A percentile compares a stretch with the other conserved stretches of the same genome.
These are phyloP conservation scores for Cryphonectria parasitica DNA, from an alignment of 2,329 filamentous ascomycete genomes.

Conservation along the genomic window DNA sequence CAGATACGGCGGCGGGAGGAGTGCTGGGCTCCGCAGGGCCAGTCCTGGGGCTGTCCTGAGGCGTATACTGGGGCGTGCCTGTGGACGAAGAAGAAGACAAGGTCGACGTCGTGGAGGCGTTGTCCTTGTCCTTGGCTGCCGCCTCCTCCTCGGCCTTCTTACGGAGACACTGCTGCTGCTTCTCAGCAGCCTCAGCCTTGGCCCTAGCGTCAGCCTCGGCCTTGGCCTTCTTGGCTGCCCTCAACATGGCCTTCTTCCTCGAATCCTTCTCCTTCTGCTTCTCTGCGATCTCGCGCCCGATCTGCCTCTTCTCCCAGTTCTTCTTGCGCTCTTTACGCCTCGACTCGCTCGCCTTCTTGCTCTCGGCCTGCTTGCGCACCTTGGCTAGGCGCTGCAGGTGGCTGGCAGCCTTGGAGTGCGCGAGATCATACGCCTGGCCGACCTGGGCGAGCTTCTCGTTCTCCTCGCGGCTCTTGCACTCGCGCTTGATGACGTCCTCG, in stretches of 20 bases:
- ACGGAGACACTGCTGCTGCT: conserved; percentile 28
- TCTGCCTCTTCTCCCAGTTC: conserved; percentile 43
- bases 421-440: conserved; percentile 72
- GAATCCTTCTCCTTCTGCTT: conserved; percentile 47
- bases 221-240: conserved; percentile 43
- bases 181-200: conserved; percentile 30
- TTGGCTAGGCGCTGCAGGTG: conserved; percentile 48
- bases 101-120: conserved; percentile 30
- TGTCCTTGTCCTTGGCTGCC: conserved; percentile 31
- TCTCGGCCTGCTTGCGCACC: conserved; percentile 51
- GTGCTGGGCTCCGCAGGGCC: conserved; percentile 30
- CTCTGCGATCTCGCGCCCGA: conserved; percentile 44
- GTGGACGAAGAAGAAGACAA: conserved; percentile 31
- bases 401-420: conserved; percentile 61
- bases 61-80: conserved; percentile 35
- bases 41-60: conserved; percentile 37
- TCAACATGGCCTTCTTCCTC: conserved; percentile 44
- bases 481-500: conserved; percentile 69
- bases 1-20: conserved; percentile 29
- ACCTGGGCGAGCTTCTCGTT: conserved; percentile 78
- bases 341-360: conserved; percentile 51
- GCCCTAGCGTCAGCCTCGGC: conserved; percentile 35
- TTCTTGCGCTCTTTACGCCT: conserved; percentile 48
- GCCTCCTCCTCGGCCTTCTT: conserved; percentile 32
- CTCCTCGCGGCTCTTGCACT: conserved; percentile 65